phyloP scores from a whole-genome alignment of 2,329 filamentous ascomycete species.

The Fusarium xyrophilum region DNA sequence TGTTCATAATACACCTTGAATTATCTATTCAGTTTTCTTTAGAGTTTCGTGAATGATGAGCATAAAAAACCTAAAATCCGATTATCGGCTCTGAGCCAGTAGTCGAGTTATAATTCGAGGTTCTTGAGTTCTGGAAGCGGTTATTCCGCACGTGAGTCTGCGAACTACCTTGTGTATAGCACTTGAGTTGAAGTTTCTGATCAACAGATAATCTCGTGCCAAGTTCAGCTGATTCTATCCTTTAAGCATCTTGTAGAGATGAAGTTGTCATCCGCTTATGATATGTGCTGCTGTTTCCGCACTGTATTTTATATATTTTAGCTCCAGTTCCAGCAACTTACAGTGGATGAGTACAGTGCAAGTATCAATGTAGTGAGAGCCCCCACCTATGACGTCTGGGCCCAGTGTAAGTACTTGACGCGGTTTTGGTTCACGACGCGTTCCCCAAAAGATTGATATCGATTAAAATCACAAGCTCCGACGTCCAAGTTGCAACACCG shows the following conservation, averaged over 20 bases:
- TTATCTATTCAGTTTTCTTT: neutral
- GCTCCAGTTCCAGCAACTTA: neutral
- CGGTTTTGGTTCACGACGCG: slow-evolving; percentile 38
- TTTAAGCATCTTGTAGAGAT: neutral
- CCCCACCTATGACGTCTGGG: slow-evolving; percentile 24
- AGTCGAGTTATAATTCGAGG: neutral
- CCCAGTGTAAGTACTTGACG: slow-evolving; percentile 34
- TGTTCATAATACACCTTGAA: neutral
- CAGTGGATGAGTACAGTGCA: slow-evolving; percentile 8
- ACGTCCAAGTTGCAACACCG: slow-evolving; percentile 21
- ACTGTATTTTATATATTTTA: neutral
- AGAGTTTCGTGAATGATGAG: neutral
- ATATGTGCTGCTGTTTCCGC: neutral
- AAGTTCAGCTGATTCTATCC: neutral
- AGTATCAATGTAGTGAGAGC: neutral
- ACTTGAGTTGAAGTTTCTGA: neutral
- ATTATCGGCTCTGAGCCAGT: neutral
- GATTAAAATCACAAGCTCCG: slow-evolving; percentile 27
- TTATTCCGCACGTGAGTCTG: neutral
- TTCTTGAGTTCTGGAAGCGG: neutral
- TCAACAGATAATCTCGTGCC: neutral
- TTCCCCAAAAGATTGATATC: slow-evolving; percentile 30
- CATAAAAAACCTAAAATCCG: neutral
- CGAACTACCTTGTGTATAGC: neutral
- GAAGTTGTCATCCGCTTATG: neutral